Percentiles rank a stretch among this genome's conserved stretches.
phyloP scores from a whole-genome alignment of 176 grass and related monocot genomes.

The Carex myosuroides region DNA sequence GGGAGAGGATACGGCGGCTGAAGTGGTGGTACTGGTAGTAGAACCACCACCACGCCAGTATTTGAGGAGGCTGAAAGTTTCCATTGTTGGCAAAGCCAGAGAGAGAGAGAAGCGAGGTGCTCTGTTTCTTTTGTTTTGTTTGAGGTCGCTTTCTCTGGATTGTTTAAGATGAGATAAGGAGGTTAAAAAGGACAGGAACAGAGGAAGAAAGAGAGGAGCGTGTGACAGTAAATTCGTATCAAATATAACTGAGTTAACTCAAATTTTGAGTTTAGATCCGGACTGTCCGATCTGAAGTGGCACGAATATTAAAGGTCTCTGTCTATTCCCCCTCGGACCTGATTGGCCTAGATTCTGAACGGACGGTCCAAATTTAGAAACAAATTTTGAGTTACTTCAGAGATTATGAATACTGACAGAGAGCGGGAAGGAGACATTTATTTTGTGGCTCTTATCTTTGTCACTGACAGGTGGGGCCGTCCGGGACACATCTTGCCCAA shows the following conservation, averaged over 20 bases:
- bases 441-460: not conserved
- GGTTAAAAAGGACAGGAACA: not conserved
- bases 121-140: not conserved
- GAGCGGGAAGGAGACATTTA: slow-evolving; percentile 11
- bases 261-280: no score
- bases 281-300: no score
- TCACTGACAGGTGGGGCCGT: not conserved
- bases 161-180: not conserved
- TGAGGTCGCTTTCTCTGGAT: not conserved
- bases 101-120: not conserved
- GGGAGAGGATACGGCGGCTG: slow-evolving; percentile 9
- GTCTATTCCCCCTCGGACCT: no score
- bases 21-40: slow-evolving; percentile 11
- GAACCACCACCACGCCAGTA: slow-evolving; percentile 58
- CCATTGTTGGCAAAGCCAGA: slow-evolving; percentile 42
- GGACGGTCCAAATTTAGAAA: no score
- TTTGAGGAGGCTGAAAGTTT: slow-evolving; percentile 82
- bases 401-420: not conserved
- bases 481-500: no score
- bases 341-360: no score
- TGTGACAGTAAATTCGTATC: not conserved
- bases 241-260: no score
- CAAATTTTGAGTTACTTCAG: no score
- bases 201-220: slow-evolving; percentile 5
- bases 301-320: no score